Evolutionary conservation across 1,284 basidiomycete species (phyloP).

Genomic region (Marasmius tenuissimus): DNA sequence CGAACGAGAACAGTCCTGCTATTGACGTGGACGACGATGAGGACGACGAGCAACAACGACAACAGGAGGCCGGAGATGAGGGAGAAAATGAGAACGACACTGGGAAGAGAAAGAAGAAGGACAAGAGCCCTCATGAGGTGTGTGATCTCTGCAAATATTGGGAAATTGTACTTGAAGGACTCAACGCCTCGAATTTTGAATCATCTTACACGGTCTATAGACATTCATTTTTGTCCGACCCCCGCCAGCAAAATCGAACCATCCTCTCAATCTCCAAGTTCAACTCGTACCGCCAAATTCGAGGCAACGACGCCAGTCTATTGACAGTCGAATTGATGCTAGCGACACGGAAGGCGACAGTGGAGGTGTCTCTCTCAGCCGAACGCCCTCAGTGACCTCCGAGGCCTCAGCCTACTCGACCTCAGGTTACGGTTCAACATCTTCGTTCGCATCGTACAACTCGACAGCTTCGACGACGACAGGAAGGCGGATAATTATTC

Average conservation of each 20-base stretch:
- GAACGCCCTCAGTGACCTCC: conserved; percentile 11
- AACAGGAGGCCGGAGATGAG: conserved; percentile 20
- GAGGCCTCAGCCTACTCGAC: conserved; percentile 33
- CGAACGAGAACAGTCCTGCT: conserved; percentile 19
- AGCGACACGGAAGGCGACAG: conserved; percentile 14
- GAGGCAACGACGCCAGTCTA: conserved; percentile 37
- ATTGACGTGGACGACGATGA: conserved; percentile 25
- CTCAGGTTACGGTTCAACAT: conserved; percentile 42
- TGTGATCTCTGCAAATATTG: conserved; percentile 5
- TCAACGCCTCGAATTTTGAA: neutral
- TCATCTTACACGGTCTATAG: conserved; percentile 36
- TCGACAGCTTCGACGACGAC: conserved; percentile 49
- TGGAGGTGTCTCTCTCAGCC: conserved; percentile 11
- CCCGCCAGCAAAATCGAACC: conserved; percentile 80
- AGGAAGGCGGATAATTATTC: conserved; percentile 78
- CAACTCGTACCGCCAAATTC: conserved; percentile 81
- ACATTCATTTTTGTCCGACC: conserved; percentile 86
- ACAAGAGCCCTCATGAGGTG: conserved; percentile 58
- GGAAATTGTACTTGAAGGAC: neutral
- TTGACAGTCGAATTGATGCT: conserved; percentile 25
- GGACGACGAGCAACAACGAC: conserved; percentile 16
- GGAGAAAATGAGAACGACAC: conserved; percentile 21
- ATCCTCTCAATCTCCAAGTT: conserved; percentile 91
- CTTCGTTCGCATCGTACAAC: conserved; percentile 52
- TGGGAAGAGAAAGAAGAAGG: conserved; percentile 41